Conservation (phyloP, 2,329 filamentous ascomycete species). For the Calonectria honghensis region DNA sequence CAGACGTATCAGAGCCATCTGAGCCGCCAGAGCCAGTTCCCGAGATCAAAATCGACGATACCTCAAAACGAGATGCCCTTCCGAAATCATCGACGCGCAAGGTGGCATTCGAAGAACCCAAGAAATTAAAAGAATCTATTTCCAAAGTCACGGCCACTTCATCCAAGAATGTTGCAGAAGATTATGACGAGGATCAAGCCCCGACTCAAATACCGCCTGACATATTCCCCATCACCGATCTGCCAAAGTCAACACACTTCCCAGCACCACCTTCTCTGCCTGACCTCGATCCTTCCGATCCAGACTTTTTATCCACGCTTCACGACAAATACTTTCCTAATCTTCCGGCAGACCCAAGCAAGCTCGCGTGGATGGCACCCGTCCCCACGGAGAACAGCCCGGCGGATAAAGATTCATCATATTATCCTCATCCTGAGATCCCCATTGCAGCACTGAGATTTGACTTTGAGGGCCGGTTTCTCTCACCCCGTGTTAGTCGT, state of each 20-base stretch:
- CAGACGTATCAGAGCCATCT: slow-evolving; percentile 43
- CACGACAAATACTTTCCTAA: slow-evolving; percentile 96
- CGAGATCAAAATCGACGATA: slow-evolving; percentile 61
- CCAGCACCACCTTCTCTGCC: slow-evolving; percentile 73
- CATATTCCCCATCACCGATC: slow-evolving; percentile 65
- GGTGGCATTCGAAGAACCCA: slow-evolving; percentile 12
- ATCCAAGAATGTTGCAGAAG: slow-evolving; percentile 54
- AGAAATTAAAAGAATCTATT: background rate
- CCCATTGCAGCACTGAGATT: slow-evolving; percentile 88
- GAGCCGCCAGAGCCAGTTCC: slow-evolving; percentile 50
- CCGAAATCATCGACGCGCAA: slow-evolving; percentile 27
- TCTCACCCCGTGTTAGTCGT: slow-evolving; percentile 85
- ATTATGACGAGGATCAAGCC: slow-evolving; percentile 66
- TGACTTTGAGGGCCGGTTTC: slow-evolving; percentile 86
- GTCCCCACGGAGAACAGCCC: slow-evolving; percentile 78
- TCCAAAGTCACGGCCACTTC: slow-evolving; percentile 30
- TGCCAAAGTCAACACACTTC: slow-evolving; percentile 75
- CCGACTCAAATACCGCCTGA: slow-evolving; percentile 64
- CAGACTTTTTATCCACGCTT: slow-evolving; percentile 87
- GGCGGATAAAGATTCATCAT: slow-evolving; percentile 83
- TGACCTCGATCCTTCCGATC: slow-evolving; percentile 88
- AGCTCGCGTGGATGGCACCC: slow-evolving; percentile 92
- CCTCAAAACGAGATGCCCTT: slow-evolving; percentile 38
- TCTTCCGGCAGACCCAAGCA: slow-evolving; percentile 88
- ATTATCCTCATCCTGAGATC: slow-evolving; percentile 86